phyloP scores from a whole-genome alignment of 2,329 filamentous ascomycete species.

The Clonostachys solani region DNA sequence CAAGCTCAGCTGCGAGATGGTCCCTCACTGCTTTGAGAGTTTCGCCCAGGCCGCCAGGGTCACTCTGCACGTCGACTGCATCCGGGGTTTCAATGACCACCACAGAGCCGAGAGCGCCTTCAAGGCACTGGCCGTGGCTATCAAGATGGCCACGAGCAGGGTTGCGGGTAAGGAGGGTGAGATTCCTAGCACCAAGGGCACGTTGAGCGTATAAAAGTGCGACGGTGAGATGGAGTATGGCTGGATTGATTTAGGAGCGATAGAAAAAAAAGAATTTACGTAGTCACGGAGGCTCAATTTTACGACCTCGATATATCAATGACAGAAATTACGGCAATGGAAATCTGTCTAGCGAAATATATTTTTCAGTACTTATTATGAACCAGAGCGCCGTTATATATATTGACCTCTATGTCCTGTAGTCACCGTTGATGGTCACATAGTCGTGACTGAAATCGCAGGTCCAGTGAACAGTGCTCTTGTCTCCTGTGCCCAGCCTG shows the following conservation, averaged over 20 bases:
- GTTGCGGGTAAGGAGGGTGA: slow-evolving; percentile 83
- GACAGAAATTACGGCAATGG: too few relatives aligned
- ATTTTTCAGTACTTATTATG: background rate
- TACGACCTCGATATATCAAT: too few relatives aligned
- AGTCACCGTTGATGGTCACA: slow-evolving; percentile 65
- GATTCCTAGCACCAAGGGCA: slow-evolving; percentile 94
- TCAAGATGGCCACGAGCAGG: slow-evolving; percentile 70
- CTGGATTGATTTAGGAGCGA: background rate
- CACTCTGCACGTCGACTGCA: slow-evolving; percentile 92
- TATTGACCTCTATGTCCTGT: slow-evolving; percentile 45
- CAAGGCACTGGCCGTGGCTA: slow-evolving; percentile 88
- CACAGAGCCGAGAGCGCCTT: slow-evolving; percentile 95
- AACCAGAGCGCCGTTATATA: background rate
- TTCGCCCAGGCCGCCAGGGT: slow-evolving; percentile 88
- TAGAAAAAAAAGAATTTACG: background rate
- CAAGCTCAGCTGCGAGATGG: slow-evolving; percentile 91
- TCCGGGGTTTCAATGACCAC: slow-evolving; percentile 90
- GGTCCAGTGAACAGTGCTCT: slow-evolving; percentile 75
- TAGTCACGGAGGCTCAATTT: background rate
- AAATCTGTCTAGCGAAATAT: too few relatives aligned
- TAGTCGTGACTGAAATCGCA: slow-evolving; percentile 86
- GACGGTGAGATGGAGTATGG: background rate
- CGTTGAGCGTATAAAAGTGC: slow-evolving; percentile 50
- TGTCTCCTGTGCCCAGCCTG: slow-evolving; percentile 62
- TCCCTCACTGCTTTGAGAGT: slow-evolving; percentile 90